phyloP scores from a whole-genome alignment of 2,329 filamentous ascomycete species.

The Cordyceps sp. region DNA sequence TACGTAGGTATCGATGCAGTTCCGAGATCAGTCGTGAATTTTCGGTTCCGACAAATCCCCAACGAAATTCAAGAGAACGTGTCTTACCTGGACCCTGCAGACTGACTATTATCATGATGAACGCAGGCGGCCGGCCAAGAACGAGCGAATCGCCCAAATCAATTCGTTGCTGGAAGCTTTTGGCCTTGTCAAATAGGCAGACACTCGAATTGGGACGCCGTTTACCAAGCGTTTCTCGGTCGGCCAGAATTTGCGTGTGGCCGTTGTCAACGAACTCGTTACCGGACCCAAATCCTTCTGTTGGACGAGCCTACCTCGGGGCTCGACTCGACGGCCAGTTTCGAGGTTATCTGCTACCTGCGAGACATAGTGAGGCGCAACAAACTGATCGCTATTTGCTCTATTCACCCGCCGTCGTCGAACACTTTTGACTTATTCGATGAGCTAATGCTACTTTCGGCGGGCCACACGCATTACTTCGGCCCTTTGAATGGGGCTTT shows the following conservation, averaged over 20 bases:
- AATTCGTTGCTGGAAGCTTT: no score
- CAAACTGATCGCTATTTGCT: constrained; percentile 62
- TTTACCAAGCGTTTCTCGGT: no score
- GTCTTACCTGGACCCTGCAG: no score
- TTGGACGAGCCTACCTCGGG: constrained; percentile 75
- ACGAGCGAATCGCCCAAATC: no score
- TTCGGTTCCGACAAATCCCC: no score
- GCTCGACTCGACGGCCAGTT: constrained; percentile 61
- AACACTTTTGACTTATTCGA: constrained; percentile 69
- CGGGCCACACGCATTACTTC: constrained; percentile 56
- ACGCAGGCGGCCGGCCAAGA: no score
- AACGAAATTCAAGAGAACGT: no score
- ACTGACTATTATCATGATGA: no score
- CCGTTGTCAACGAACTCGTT: constrained; percentile 27
- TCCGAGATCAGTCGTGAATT: no score
- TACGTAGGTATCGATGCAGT: no score
- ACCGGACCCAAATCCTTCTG: constrained; percentile 70
- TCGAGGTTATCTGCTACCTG: constrained; percentile 61
- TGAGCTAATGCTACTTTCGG: constrained; percentile 57
- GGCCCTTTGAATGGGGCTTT: constrained; percentile 41
- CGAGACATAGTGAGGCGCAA: constrained; percentile 47
- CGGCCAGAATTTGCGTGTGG: background rate
- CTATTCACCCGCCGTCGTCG: constrained; percentile 74
- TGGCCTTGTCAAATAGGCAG: no score
- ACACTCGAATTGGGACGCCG: no score